Evolutionary conservation across 1,284 basidiomycete genomes (phyloP).

Genomic region (Neonothopanus nambi): DNA sequence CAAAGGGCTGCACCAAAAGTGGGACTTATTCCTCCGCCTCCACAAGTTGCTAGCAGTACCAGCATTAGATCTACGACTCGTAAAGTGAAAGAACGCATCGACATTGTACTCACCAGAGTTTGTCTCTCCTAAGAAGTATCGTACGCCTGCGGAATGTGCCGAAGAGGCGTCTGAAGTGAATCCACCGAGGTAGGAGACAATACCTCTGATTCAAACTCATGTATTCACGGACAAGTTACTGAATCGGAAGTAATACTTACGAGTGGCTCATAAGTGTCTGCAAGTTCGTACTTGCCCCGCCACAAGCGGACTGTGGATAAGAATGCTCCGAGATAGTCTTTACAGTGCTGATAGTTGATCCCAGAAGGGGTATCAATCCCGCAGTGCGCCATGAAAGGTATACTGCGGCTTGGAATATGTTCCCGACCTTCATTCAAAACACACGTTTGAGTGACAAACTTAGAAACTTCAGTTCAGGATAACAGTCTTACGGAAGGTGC

Average conservation of each 20-base stretch:
- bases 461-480: background rate
- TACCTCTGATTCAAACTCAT: slow-evolving; percentile 26
- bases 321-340: slow-evolving; percentile 43
- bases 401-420: slow-evolving; percentile 44
- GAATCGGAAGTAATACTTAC: slow-evolving; percentile 25
- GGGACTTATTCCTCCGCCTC: slow-evolving; percentile 44
- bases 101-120: slow-evolving; percentile 37
- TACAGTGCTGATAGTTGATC: slow-evolving; percentile 33
- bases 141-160: slow-evolving; percentile 36
- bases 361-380: slow-evolving; percentile 35
- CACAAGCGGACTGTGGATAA: slow-evolving; percentile 47
- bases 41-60: slow-evolving; percentile 37
- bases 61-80: background rate
- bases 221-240: background rate
- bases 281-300: slow-evolving; percentile 40
- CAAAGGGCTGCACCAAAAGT: slow-evolving; percentile 46
- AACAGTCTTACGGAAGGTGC: slow-evolving; percentile 30
- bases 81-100: background rate
- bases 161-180: slow-evolving; percentile 38
- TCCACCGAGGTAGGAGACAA: slow-evolving; percentile 37
- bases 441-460: background rate
- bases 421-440: slow-evolving; percentile 28
- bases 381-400: slow-evolving; percentile 42
- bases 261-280: slow-evolving; percentile 42
- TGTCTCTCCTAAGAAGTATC: slow-evolving; percentile 45